Base-by-base conservation (phyloP, 1,284 basidiomycete genomes). In the Tetrapyrgos nigripes region DNA sequence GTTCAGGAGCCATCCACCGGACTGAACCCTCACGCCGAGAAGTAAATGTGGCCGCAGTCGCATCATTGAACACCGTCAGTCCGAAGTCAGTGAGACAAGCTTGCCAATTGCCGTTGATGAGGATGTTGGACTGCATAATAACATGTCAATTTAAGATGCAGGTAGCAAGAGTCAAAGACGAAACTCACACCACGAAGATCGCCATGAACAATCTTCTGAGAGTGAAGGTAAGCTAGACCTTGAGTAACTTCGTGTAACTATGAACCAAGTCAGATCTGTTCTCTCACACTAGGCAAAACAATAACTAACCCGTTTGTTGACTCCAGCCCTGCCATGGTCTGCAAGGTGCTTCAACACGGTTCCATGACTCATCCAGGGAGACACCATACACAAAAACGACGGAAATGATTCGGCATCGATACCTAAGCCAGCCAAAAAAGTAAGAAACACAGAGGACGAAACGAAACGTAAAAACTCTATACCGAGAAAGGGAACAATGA, bases 11-110 rank as follows among this genome's bases (percentile, higher is more conserved):
- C 50, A 52, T 52, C 50, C 50, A 52, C 21, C 50, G 27, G 11
- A 40, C 11, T 24, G 50, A 21, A 13, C 50, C 50, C 21, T 13
- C 29, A 35, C 13, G 19, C 26, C 33, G 24, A 19, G 31, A 43
- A 19, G 23, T 43, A 24, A 35, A 52, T 26, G 31, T n/a, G 2
- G n/a, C 17, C 10, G 29, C 29, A 9, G 35, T 52, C 4, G 24
- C 35, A 27, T 52, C 50, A 24, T 21, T 52, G 33, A 43, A 21
- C 4, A 21, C 35, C 3, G 65, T 48, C 23, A 68, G 55, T 2
- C 67, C 67, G 37, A 68, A 68, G 45, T 68, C 67, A 17, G 67
- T 64, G 3, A 68, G 48, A 14, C 64, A 60, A 26, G 55, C 45
- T 26, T 62, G 55, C 48, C 58, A 60, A 1, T 66, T 29, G 11